A percentile compares a stretch with the other conserved stretches of the same genome.
Conservation (phyloP, 345 rosid genomes). For the Triadica sebifera region DNA sequence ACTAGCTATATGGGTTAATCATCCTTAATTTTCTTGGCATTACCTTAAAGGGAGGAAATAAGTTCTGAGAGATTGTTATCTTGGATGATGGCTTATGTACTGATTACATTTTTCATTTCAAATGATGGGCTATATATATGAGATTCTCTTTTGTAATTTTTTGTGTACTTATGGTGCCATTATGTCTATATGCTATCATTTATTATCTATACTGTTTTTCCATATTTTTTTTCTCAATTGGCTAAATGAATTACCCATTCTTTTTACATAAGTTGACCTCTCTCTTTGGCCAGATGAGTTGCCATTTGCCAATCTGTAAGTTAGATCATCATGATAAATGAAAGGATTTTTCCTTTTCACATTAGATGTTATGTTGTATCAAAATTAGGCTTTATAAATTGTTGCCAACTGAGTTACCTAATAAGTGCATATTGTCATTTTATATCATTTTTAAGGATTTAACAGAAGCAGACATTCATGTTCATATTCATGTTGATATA, state of each 20-base stretch:
- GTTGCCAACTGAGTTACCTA: background rate
- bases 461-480: background rate
- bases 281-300: too few species aligned
- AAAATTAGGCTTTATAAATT: too few species aligned
- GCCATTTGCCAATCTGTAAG: background rate
- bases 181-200: conserved; percentile 1
- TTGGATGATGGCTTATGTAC: conserved; percentile 43
- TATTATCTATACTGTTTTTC: background rate
- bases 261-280: too few species aligned
- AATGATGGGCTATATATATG: conserved; percentile 21
- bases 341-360: background rate
- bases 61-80: conserved; percentile 34
- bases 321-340: background rate
- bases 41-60: conserved; percentile 43
- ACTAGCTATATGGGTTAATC: conserved; percentile 37
- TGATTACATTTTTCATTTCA: conserved; percentile 35
- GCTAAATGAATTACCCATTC: too few species aligned
- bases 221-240: too few species aligned
- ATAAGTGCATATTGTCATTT: background rate
- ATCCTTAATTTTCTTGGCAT: conserved; percentile 36
- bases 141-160: conserved; percentile 19
- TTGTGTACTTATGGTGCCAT: conserved; percentile 20
- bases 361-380: too few species aligned
- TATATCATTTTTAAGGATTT: background rate
- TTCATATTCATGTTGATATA: background rate